These are phyloP conservation scores for Trematosphaeria pertusa DNA, from an alignment of 2,329 filamentous ascomycete genomes.

Conservation along the genomic window DNA sequence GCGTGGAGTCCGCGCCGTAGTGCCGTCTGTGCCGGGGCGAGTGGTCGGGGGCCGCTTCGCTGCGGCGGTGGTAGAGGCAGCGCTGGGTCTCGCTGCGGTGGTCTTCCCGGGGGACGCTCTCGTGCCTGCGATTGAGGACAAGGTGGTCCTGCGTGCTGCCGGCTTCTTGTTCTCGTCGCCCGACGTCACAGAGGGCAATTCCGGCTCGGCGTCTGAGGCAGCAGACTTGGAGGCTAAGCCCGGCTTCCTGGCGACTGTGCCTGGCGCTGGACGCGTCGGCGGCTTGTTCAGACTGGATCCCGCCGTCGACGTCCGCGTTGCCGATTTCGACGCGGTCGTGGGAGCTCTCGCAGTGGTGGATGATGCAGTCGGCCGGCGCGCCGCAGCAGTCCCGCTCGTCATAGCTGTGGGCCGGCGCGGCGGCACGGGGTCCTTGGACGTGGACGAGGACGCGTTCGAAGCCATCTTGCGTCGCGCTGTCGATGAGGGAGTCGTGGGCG, in stretches of 20 bases:
- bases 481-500: constrained; percentile 35
- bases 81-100: constrained; percentile 22
- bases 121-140: constrained; percentile 23
- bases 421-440: constrained; percentile 36
- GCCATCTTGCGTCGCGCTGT: constrained; percentile 43
- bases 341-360: constrained; percentile 28
- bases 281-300: constrained; percentile 46
- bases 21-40: constrained; percentile 32
- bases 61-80: constrained; percentile 24
- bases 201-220: constrained; percentile 41
- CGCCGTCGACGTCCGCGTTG: constrained; percentile 30
- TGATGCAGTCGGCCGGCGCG: constrained; percentile 33
- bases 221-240: constrained; percentile 28
- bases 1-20: constrained; percentile 31
- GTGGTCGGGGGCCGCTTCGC: constrained; percentile 39
- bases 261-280: constrained; percentile 41
- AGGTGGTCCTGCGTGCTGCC: constrained; percentile 33
- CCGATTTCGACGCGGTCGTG: constrained; percentile 35
- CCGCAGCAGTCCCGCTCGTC: constrained; percentile 20
- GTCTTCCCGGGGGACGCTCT: constrained; percentile 35
- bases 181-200: constrained; percentile 42
- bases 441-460: constrained; percentile 33
- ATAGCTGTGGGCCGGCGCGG: constrained; percentile 36
- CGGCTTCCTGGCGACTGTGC: constrained; percentile 31
- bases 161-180: constrained; percentile 47